Conservation (phyloP, 78 protist genomes). For the Guillardia theta region DNA sequence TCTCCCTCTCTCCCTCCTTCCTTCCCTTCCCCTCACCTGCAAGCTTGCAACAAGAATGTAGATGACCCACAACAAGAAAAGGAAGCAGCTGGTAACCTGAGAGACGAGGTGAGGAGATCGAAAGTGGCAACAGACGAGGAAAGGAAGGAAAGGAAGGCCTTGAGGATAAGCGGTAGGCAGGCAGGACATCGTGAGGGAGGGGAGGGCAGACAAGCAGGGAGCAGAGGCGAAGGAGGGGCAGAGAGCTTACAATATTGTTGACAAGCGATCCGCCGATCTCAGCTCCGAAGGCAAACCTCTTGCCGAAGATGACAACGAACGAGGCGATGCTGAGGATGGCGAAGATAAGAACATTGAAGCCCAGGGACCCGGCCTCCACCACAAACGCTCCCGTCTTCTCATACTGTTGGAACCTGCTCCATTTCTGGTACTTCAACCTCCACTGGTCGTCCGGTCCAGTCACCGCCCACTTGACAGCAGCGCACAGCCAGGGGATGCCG, state of each 20-base stretch:
- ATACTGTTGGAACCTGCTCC: not conserved
- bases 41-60: conserved; percentile 7
- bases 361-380: not conserved
- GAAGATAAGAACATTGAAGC: conserved; percentile 34
- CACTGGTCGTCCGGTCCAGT: not conserved
- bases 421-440: not conserved
- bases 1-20: too few species aligned
- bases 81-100: too few species aligned
- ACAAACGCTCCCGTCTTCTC: not conserved
- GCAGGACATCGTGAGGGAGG: too few species aligned
- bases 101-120: too few species aligned
- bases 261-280: conserved; percentile 55
- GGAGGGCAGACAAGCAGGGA: too few species aligned
- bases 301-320: not conserved
- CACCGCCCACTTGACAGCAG: not conserved
- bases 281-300: not conserved
- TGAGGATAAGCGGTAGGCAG: too few species aligned
- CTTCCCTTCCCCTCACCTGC: not conserved
- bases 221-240: too few species aligned
- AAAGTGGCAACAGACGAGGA: too few species aligned
- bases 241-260: too few species aligned
- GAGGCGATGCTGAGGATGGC: not conserved
- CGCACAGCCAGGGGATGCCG: not conserved
- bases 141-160: too few species aligned
- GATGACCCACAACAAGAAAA: conserved; percentile 8